These are phyloP conservation scores for Aspergillus amoenus DNA, from an alignment of 2,329 filamentous ascomycete species.

Conservation along the genomic window DNA sequence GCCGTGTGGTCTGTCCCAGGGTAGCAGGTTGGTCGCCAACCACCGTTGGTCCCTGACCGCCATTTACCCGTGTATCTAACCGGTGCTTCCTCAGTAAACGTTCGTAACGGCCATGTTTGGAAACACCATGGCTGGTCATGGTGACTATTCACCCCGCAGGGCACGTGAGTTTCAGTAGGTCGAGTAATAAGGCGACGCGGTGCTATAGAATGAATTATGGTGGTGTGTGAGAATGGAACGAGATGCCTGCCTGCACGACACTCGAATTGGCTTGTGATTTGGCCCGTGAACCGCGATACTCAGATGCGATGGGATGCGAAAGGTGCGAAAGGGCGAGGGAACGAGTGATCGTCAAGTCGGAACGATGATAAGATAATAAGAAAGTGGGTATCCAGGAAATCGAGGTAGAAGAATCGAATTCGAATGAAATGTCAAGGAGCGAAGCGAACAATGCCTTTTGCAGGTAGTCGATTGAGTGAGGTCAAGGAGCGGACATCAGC, in stretches of 20 bases:
- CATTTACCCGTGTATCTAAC: neutral
- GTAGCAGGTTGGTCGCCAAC: neutral
- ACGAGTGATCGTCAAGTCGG: neutral
- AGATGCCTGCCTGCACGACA: constrained; percentile 13
- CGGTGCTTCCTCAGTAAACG: constrained; percentile 10
- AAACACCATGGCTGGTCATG: constrained; percentile 9
- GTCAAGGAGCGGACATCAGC: constrained; percentile 16
- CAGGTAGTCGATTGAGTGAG: neutral
- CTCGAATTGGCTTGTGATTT: neutral
- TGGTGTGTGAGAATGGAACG: neutral
- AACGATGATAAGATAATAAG: neutral
- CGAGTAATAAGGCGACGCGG: neutral
- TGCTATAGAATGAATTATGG: neutral
- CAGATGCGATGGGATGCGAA: neutral
- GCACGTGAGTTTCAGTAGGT: neutral
- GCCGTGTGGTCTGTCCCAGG: neutral
- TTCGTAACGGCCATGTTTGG: constrained; percentile 11
- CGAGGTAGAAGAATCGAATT: neutral
- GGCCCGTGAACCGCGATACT: neutral
- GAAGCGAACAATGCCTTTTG: constrained; percentile 5
- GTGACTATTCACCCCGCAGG: neutral
- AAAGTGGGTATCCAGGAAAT: constrained; percentile 1
- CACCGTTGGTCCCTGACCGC: neutral
- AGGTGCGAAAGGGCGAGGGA: neutral
- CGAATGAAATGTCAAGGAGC: constrained; percentile 1